Evolutionary conservation across 768 basidiomycete species (phyloP), one percentile per base, ranked within the genome.

Genomic region (Cytidiella melzeri): DNA sequence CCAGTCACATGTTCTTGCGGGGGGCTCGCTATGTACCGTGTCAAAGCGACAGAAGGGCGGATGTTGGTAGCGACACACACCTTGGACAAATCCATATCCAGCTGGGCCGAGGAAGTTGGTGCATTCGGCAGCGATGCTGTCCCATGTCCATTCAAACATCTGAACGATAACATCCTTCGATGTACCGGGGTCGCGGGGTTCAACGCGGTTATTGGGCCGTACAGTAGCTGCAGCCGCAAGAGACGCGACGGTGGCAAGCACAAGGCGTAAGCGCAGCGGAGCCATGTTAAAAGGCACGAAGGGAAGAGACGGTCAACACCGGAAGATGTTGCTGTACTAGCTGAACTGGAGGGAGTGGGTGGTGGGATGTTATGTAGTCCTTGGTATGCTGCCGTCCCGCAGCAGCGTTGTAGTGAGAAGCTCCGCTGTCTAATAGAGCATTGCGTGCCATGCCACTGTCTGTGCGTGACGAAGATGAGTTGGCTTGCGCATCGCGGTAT

Each of bases 51-150:
- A 9, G 10, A 11, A 9, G 28, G 13, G 11, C 11, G n/a, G 5
- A 11, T 3, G 12, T n/a, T n/a, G n/a, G n/a, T 4, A 7, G 30
- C 9, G 26, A 30, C 7, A 46, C 57, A 10, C 42, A 66, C 82
- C 78, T 80, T 85, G 83, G 19, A 85, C 81, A 55, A 74, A 84
- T 5, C 82, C 83, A 58, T 85, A 73, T 7, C 82, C 81, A n/a
- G 79, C 75, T 3, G 83, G 82, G 1, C 84, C 83, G 37, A 86
- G 71, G 59, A 83, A 85, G 45, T 68, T 69, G 3, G 72, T 76
- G 64, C 84, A 87, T 62, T 87, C 84, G 2, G 72, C 58, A 0
- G 81, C 83, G 41, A 87, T 59, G 51, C 78, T 71, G 49, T 65
- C 64, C 68, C 67, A 70, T 10, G 60, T 73, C 83, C 84, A 85